Conservation (phyloP, 495 filamentous ascomycete species). For the Articulospora tetracladia region DNA sequence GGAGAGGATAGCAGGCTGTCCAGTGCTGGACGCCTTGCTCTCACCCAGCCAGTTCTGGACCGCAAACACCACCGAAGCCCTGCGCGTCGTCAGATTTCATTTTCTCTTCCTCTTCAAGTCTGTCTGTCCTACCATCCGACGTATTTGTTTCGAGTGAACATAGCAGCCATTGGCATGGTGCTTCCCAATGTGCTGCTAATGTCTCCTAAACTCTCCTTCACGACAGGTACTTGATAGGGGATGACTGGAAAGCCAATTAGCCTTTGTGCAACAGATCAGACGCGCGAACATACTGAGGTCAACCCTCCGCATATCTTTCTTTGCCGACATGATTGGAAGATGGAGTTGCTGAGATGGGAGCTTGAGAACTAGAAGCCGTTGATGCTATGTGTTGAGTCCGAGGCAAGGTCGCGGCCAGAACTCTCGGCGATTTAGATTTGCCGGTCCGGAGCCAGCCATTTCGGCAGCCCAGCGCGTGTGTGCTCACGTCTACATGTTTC, state of each 20-base stretch:
- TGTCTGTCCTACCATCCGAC: conserved; percentile 79
- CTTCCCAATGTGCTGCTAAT: conserved; percentile 67
- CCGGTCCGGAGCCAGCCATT: not conserved
- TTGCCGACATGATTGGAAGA: conserved; percentile 57
- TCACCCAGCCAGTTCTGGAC: conserved; percentile 85
- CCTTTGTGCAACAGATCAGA: not conserved
- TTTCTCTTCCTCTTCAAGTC: not conserved
- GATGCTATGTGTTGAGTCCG: not conserved
- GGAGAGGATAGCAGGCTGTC: conserved; percentile 78
- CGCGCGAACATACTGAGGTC: conserved; percentile 67
- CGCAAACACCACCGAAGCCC: conserved; percentile 80
- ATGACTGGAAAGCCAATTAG: conserved; percentile 34
- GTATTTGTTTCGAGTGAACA: conserved; percentile 88
- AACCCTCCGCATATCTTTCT: conserved; percentile 81
- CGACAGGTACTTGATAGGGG: conserved; percentile 43
- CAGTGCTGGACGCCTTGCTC: conserved; percentile 67
- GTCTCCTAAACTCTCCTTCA: conserved; percentile 41
- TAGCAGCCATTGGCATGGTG: conserved; percentile 90
- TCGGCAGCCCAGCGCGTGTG: not conserved
- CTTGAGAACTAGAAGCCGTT: not conserved
- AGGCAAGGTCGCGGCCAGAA: no score
- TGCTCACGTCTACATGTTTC: not conserved
- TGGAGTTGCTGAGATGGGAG: not conserved
- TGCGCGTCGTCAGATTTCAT: conserved; percentile 29
- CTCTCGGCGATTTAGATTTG: not conserved